Evolutionary conservation across 805 yeast species (phyloP).

Genomic region (Lipomyces chichibuensis): DNA sequence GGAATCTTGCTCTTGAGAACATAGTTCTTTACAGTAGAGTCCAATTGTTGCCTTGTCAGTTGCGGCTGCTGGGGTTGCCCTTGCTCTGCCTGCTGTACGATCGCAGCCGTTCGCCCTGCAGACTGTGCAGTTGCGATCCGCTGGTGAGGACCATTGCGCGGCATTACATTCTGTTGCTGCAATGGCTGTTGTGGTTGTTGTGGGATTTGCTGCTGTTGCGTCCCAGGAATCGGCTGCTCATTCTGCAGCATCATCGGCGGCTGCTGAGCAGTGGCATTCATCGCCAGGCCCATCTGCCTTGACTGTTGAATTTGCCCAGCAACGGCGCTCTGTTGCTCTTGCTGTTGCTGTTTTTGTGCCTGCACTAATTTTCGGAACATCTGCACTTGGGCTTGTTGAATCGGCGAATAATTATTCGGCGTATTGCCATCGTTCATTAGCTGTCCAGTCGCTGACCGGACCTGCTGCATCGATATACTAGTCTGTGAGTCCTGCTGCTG

Average conservation of each 20-base stretch:
- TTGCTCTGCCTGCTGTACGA: constrained; percentile 7
- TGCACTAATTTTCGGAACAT: constrained; percentile 11
- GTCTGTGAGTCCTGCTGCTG: constrained; percentile 9
- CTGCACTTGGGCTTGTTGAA: constrained; percentile 9
- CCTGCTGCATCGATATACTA: constrained; percentile 2
- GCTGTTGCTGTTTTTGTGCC: constrained; percentile 17
- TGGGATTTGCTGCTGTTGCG: constrained; percentile 23
- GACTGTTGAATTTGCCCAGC: constrained; percentile 15
- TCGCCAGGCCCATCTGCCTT: constrained; percentile 25
- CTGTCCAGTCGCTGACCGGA: not conserved
- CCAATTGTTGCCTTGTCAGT: constrained; percentile 34
- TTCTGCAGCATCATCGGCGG: constrained; percentile 28
- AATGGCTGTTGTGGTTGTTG: constrained; percentile 20
- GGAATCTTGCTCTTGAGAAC: constrained; percentile 75
- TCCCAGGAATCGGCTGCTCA: constrained; percentile 21
- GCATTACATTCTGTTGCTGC: constrained; percentile 24
- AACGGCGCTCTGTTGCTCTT: constrained; percentile 11
- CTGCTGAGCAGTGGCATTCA: constrained; percentile 33
- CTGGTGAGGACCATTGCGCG: constrained; percentile 8
- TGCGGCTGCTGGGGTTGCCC: constrained; percentile 2
- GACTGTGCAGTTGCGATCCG: constrained; percentile 15
- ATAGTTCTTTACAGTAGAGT: constrained; percentile 29
- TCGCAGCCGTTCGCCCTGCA: constrained; percentile 38
- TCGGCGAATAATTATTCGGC: constrained; percentile 7
- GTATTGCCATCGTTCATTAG: not conserved